Evolutionary conservation across 2,329 filamentous ascomycete species (phyloP).

Genomic region (Trichoderma semiorbis): DNA sequence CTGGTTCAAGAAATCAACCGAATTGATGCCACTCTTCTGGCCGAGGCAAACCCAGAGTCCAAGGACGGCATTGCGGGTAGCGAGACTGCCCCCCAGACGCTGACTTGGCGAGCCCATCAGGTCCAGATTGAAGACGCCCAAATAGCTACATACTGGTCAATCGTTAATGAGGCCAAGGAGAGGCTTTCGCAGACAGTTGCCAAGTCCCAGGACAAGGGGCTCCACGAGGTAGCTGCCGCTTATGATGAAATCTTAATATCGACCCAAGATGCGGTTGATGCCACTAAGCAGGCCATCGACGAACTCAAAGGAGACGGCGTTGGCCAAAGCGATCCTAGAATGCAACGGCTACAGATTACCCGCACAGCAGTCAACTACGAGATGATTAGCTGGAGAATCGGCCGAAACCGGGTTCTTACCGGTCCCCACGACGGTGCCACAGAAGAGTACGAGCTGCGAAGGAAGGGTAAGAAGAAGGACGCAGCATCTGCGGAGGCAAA

Average conservation of each 20-base stretch:
- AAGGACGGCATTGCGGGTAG: slow-evolving; percentile 48
- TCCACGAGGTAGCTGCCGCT: slow-evolving; percentile 71
- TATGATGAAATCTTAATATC: slow-evolving; percentile 90
- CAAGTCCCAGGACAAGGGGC: slow-evolving; percentile 42
- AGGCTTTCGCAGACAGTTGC: slow-evolving; percentile 47
- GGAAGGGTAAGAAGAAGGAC: slow-evolving; percentile 53
- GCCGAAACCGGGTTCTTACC: slow-evolving; percentile 83
- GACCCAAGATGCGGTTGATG: slow-evolving; percentile 91
- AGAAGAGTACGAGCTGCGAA: slow-evolving; percentile 46
- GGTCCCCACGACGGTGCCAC: slow-evolving; percentile 76
- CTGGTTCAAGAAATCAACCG: slow-evolving; percentile 67
- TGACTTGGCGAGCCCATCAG: slow-evolving; percentile 81
- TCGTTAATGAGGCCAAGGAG: slow-evolving; percentile 56
- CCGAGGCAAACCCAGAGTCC: slow-evolving; percentile 47
- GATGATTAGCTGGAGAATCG: slow-evolving; percentile 91
- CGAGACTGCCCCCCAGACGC: slow-evolving; percentile 64
- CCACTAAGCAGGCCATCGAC: slow-evolving; percentile 88
- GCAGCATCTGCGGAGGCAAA: slow-evolving; percentile 39
- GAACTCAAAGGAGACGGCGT: slow-evolving; percentile 82
- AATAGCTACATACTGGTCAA: slow-evolving; percentile 78
- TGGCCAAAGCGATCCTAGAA: slow-evolving; percentile 74
- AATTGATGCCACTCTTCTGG: slow-evolving; percentile 65
- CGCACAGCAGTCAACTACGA: slow-evolving; percentile 92
- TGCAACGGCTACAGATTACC: slow-evolving; percentile 91
- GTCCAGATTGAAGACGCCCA: slow-evolving; percentile 90